Base-by-base conservation (phyloP, 768 basidiomycete genomes). In the Hydnomerulius pinastri region DNA sequence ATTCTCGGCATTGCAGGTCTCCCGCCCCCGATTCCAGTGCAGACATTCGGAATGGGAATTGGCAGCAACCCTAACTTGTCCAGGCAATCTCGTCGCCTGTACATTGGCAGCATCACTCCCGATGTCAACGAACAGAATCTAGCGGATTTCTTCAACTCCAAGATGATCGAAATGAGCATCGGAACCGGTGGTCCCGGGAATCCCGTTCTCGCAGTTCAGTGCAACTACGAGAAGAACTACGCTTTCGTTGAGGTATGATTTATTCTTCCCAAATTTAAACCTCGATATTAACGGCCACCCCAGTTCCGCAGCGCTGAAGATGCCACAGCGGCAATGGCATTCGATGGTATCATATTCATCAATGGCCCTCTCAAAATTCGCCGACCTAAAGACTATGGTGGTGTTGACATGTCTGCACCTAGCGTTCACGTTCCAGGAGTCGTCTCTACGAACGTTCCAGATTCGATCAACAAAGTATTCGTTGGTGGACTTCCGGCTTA, bases 181-280 rank as follows among this genome's bases (percentile, higher is more conserved):
- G 90, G 92, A 12, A 90, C 91, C 6, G 87, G 86, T 24, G 82
- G 79, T 17, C 82, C 90, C 20, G 93, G 92, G 18, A 92, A 93
- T 55, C 92, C 96, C 9, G 92, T 98, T 27, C 79, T 95, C 27
- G 88, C 88, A 17, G 93, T 97, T 5, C 93, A 96, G 64, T 90
- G 97, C 74, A 98, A 98, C 65, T 94, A 94, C 62, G 97, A 98
- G 71, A 99, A 98, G 78, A 94, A 92, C 61, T 99, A 98, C 65
- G 97, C 97, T 1, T 99, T 98, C 66, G 90, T 98, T 45, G 97
- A 99, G 78, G 96, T 96, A 66, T 55, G 78, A 63, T 32, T 29
- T 36, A 20, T 20, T 44, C n/a, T 4, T 48, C 20, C 27, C 28
- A 48, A 33, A 35, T 29, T 15, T 60, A 24, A 7, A 11, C 17